Evolutionary conservation across 805 yeast genomes (phyloP), one percentile per base, ranked within the genome.

Genomic region (Teunomyces funiuensis): DNA sequence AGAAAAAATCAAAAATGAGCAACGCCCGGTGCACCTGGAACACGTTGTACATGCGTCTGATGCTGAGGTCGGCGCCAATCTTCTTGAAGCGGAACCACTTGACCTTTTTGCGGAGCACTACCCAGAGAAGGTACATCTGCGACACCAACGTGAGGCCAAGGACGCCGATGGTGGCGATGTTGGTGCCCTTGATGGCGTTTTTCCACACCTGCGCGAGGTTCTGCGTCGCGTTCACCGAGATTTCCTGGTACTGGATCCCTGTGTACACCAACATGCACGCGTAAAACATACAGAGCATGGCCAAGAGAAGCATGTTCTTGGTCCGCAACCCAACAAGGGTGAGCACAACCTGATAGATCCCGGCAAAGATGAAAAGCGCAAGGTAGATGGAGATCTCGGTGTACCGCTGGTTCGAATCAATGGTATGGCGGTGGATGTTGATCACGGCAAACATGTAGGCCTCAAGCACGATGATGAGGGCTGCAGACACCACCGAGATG

Each of bases 331-430:
- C 77, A 17, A 71, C 57, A 9, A 54, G 40, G 2, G 76, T 58
- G 28, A 74, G 53, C 2, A 61, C 38, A 16, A 70, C 53, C 42
- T 72, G 78, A 51, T 63, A 74, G 5, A 73, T 25, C 22, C 63
- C 70, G 4, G 77, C 75, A 50, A 75, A 74, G 26, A 73, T 69
- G 50, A 73, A 73, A n/a, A 74, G 57, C 2, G 79, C 73, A 42
- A 75, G 53, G 49, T 64, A 74, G 14, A 74, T 71, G 28, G 67
- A 57, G 42, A 68, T 47, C 45, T 68, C 61, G 28, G 56, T 45
- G 37, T 58, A 63, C 23, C 49, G 40, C 4, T 26, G 37, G 38
- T 55, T 42, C 36, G 44, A 48, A 16, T 56, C 43, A 31, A 57
- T 43, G 16, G 42, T 39, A 22, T 45, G 33, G 43, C 60, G 53